phyloP scores from a whole-genome alignment of 2,329 filamentous ascomycete genomes.

The Penicillium sp. region DNA sequence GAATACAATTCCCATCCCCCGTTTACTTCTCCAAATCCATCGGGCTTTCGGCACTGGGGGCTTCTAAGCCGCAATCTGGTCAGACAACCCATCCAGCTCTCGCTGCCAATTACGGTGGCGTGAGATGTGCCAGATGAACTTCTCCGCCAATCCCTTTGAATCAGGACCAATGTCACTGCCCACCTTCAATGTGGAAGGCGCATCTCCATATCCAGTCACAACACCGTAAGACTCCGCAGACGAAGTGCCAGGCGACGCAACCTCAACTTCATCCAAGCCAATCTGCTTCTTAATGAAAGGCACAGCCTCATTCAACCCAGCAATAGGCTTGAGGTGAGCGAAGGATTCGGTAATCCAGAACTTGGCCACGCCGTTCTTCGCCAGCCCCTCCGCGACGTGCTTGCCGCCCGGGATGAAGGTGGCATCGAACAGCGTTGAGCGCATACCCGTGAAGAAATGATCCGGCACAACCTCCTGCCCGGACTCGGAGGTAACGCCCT shows the following conservation, averaged over 20 bases:
- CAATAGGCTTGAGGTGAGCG: slow-evolving; percentile 78
- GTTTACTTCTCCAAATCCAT: not conserved
- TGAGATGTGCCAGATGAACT: slow-evolving; percentile 70
- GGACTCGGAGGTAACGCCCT: slow-evolving; percentile 65
- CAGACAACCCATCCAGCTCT: slow-evolving; percentile 71
- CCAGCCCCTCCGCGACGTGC: slow-evolving; percentile 60
- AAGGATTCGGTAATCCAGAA: slow-evolving; percentile 82
- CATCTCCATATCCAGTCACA: slow-evolving; percentile 35
- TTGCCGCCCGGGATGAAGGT: slow-evolving; percentile 75
- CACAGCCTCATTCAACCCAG: slow-evolving; percentile 61
- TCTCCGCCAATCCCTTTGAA: slow-evolving; percentile 68
- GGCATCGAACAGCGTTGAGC: slow-evolving; percentile 77
- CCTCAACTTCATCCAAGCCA: slow-evolving; percentile 32
- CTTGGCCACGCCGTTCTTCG: slow-evolving; percentile 71
- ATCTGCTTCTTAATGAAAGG: slow-evolving; percentile 37
- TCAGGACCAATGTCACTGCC: slow-evolving; percentile 63
- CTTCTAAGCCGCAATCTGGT: slow-evolving; percentile 68
- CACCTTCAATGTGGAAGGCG: slow-evolving; percentile 29
- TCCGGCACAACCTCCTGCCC: slow-evolving; percentile 67
- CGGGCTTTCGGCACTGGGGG: too few species aligned
- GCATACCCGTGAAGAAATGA: slow-evolving; percentile 78
- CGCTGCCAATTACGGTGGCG: slow-evolving; percentile 74
- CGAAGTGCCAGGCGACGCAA: slow-evolving; percentile 25
- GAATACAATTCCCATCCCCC: not conserved
- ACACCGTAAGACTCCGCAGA: slow-evolving; percentile 41